A percentile compares a stretch with the other conserved stretches of the same genome.
Conservation (phyloP, 2,329 filamentous ascomycete species). For the Aspergillus bombycis region DNA sequence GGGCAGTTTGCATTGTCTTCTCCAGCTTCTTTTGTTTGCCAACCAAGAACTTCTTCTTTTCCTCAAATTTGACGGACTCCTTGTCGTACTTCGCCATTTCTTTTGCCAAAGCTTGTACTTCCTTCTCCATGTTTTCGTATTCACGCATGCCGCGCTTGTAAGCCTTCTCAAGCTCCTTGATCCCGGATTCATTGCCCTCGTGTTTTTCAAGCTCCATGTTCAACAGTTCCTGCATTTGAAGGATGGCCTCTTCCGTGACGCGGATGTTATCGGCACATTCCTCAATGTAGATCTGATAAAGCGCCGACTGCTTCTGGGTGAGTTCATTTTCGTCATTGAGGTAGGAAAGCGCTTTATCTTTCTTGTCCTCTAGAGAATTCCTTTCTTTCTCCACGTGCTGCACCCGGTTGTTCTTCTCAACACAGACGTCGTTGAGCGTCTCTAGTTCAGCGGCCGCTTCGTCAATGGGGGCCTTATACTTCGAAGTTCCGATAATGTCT, state of each 20-base stretch:
- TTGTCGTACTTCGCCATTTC: slow-evolving; percentile 94
- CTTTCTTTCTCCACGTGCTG: slow-evolving; percentile 99
- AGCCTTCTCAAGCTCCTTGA: slow-evolving; percentile 84
- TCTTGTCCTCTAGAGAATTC: slow-evolving; percentile 90
- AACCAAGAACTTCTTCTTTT: slow-evolving; percentile 91
- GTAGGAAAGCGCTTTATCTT: slow-evolving; percentile 87
- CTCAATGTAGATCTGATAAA: slow-evolving; percentile 89
- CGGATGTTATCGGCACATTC: slow-evolving; percentile 87
- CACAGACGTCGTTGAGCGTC: slow-evolving; percentile 87
- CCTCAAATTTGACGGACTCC: slow-evolving; percentile 94
- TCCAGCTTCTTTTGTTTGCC: slow-evolving; percentile 95
- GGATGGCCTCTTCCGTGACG: slow-evolving; percentile 86
- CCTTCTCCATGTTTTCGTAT: slow-evolving; percentile 79
- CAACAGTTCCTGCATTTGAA: slow-evolving; percentile 85
- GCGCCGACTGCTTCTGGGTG: slow-evolving; percentile 80
- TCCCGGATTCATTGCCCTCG: slow-evolving; percentile 82
- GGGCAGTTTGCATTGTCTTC: slow-evolving; percentile 78
- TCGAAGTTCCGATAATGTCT: slow-evolving; percentile 97
- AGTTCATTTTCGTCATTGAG: slow-evolving; percentile 94
- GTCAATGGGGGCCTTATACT: slow-evolving; percentile 96
- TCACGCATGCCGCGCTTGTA: slow-evolving; percentile 83
- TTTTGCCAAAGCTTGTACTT: slow-evolving; percentile 76
- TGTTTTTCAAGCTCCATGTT: slow-evolving; percentile 90
- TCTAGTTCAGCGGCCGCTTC: slow-evolving; percentile 90
- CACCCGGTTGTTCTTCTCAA: slow-evolving; percentile 92